phyloP scores from a whole-genome alignment of 2,329 filamentous ascomycete genomes.

The Colletotrichum siamense region DNA sequence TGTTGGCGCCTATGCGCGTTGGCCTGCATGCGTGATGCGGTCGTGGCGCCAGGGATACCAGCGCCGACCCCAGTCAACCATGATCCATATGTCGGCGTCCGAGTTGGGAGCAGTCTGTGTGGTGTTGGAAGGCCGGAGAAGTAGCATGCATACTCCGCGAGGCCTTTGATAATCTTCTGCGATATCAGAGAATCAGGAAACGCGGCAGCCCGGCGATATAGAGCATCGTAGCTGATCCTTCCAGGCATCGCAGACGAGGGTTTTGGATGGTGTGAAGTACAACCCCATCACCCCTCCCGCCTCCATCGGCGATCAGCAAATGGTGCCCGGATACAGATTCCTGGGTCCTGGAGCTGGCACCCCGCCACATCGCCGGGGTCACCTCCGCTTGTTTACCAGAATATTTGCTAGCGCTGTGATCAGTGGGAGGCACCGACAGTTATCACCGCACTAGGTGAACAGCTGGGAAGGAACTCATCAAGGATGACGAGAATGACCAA shows the following conservation, averaged over 20 bases:
- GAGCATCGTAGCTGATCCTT: conserved; percentile 6
- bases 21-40: conserved; percentile 20
- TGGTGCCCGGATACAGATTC: neutral
- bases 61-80: neutral
- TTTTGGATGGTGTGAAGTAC: neutral
- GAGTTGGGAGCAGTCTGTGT: neutral
- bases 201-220: neutral
- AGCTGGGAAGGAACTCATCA: conserved; percentile 5
- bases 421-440: conserved; percentile 9
- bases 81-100: neutral
- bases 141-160: neutral
- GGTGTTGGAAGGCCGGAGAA: neutral
- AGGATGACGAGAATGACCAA: neutral
- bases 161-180: neutral
- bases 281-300: neutral
- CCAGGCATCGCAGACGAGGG: neutral
- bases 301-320: conserved; percentile 11
- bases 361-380: neutral
- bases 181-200: neutral
- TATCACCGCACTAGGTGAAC: conserved; percentile 1
- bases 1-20: conserved; percentile 23
- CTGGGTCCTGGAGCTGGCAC: conserved; percentile 7
- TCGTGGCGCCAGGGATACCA: conserved; percentile 17
- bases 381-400: neutral
- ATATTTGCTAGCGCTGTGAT: conserved; percentile 20